phyloP scores from a whole-genome alignment of 176 grass and related monocot species.

The Carex parvula region DNA sequence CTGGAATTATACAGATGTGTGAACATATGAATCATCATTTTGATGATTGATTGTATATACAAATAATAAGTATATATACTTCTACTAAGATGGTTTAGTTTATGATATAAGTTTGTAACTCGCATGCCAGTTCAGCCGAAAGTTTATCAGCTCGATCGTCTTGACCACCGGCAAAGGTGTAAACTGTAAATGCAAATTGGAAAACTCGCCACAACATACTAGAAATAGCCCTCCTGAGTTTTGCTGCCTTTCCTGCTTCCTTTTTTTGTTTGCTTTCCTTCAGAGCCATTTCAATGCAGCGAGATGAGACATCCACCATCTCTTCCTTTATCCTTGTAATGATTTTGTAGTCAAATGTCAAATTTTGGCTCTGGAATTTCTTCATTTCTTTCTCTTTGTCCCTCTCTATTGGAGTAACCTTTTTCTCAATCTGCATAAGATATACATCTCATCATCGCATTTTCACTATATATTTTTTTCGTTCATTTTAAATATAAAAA shows the following conservation, averaged over 20 bases:
- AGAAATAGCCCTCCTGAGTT: background rate
- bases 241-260: slow-evolving; percentile 6
- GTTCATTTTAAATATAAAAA: background rate
- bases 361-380: slow-evolving; percentile 8
- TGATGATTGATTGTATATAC: background rate
- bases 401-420: background rate
- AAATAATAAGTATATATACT: background rate
- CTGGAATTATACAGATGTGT: background rate
- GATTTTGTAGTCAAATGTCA: slow-evolving; percentile 18
- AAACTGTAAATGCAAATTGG: slow-evolving; percentile 13
- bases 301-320: slow-evolving; percentile 20
- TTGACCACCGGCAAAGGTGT: slow-evolving; percentile 7
- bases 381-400: background rate
- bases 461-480: background rate
- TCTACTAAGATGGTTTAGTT: background rate
- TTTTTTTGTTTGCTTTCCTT: slow-evolving; percentile 19
- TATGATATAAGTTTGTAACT: slow-evolving; percentile 15
- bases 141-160: slow-evolving; percentile 18
- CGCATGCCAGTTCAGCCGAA: slow-evolving; percentile 2
- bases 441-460: background rate
- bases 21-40: background rate
- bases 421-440: slow-evolving; percentile 19
- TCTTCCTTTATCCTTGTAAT: slow-evolving; percentile 2
- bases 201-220: slow-evolving; percentile 20
- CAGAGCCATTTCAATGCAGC: slow-evolving; percentile 22